Evolutionary conservation across 208 protist genomes (phyloP), one percentile per base, ranked within the genome.

Genomic region (Acanthamoeba sp.): DNA sequence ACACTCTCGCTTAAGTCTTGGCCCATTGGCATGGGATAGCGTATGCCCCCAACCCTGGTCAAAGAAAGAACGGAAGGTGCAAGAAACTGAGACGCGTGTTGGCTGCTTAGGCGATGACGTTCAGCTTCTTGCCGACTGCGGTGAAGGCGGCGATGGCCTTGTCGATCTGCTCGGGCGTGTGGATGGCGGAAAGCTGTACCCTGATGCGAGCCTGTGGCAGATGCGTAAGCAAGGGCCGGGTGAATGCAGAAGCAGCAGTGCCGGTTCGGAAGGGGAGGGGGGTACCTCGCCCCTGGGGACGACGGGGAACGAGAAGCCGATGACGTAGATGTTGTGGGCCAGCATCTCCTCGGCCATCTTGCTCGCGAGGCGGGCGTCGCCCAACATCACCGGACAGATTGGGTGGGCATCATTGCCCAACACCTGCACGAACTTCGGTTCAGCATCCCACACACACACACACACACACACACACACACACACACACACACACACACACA

Each of bases 251-350:
- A n/a, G n/a, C n/a, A n/a, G n/a, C n/a, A n/a, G n/a, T n/a, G n/a
- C n/a, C 7, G 50, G 50, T 7, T 12, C 16, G 10, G 5, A 14
- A 64, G 71, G 1, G n/a, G 0, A 50, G 48, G 2, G 9, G 29
- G 12, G 42, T 32, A 84, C 73, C 84, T 94, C 71, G 45, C 59
- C 94, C 36, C 38, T n/a, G n/a, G 92, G 92, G 48, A 95, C 94
- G 34, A 96, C 73, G 16, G 98, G 98, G 94, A 96, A 99, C 36
- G 84, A 96, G 94, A 99, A 99, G 32, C 95, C 98, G 69, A 98
- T 98, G 48, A 99, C 98, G 91, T 99, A 99, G 94, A 99, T 98
- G 71, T 97, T 97, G 38, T 95, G 88, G n/a, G 96, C 84, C 50
- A 98, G 95, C 97, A 99, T 98, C 32, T 96, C 95, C 20, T 98